phyloP scores from a whole-genome alignment of 2,329 filamentous ascomycete species.

The Penicillium occitanis region DNA sequence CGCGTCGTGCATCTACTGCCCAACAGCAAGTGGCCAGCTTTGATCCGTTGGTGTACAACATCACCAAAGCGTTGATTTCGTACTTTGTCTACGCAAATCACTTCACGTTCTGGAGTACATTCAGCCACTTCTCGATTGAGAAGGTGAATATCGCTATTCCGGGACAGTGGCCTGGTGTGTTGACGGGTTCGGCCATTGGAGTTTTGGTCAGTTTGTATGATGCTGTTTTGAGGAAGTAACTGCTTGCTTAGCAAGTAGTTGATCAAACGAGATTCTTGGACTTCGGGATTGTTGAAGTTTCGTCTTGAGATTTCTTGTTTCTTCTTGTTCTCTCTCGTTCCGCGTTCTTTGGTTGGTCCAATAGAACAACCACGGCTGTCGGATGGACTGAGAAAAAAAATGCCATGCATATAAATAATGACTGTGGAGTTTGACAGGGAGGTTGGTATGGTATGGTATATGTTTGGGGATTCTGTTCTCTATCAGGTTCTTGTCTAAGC shows the following conservation, averaged over 20 bases:
- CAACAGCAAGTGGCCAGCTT: constrained; percentile 45
- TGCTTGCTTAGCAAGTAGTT: neutral
- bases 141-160: constrained; percentile 41
- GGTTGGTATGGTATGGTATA: constrained; percentile 12
- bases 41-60: constrained; percentile 87
- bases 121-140: constrained; percentile 36
- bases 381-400: neutral
- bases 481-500: neutral
- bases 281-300: neutral
- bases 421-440: constrained; percentile 18
- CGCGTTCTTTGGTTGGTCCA: neutral
- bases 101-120: constrained; percentile 41
- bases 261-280: neutral
- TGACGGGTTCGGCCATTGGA: constrained; percentile 45
- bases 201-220: constrained; percentile 47
- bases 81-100: constrained; percentile 72
- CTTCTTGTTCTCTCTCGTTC: neutral
- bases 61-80: constrained; percentile 77
- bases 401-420: constrained; percentile 21
- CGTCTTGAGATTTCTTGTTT: neutral
- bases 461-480: constrained; percentile 8
- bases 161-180: constrained; percentile 40
- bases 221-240: constrained; percentile 45
- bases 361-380: neutral
- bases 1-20: constrained; percentile 28